A percentile compares a stretch with the other conserved stretches of the same genome.
Evolutionary conservation across 495 filamentous ascomycete species (phyloP).

Genomic region (Rostrohypoxylon terebratum): DNA sequence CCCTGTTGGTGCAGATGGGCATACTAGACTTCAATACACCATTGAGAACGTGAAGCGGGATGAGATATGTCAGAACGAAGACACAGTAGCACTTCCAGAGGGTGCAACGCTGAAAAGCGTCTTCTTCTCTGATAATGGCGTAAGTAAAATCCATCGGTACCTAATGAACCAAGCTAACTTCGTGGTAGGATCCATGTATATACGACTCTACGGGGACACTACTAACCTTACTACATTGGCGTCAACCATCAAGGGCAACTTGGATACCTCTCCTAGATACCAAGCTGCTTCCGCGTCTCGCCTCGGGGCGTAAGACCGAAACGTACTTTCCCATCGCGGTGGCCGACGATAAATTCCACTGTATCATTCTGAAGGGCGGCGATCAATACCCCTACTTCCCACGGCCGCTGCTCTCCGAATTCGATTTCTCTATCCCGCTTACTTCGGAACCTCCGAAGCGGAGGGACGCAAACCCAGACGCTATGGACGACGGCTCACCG

Average conservation of each 20-base stretch:
- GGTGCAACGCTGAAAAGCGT: slow-evolving; percentile 78
- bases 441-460: slow-evolving; percentile 59
- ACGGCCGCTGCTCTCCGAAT: slow-evolving; percentile 89
- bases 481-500: slow-evolving; percentile 47
- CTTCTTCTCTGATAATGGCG: slow-evolving; percentile 90
- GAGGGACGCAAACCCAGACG: slow-evolving; percentile 49
- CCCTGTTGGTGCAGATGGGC: slow-evolving; percentile 80
- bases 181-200: slow-evolving; percentile 82
- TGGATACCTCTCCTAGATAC: slow-evolving; percentile 97
- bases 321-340: slow-evolving; percentile 96
- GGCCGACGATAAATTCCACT: slow-evolving; percentile 92
- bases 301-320: slow-evolving; percentile 85
- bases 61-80: slow-evolving; percentile 90
- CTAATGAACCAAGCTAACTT: slow-evolving; percentile 38
- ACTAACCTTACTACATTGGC: slow-evolving; percentile 90
- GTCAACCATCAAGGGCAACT: slow-evolving; percentile 80
- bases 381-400: slow-evolving; percentile 97
- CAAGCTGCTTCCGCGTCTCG: slow-evolving; percentile 80
- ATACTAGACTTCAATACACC: slow-evolving; percentile 80
- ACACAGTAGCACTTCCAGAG: slow-evolving; percentile 84
- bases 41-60: slow-evolving; percentile 95
- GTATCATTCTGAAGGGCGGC: slow-evolving; percentile 96
- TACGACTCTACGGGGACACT: slow-evolving; percentile 92
- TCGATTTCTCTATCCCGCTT: slow-evolving; percentile 89
- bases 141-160: slow-evolving; percentile 54